Percentiles rank a stretch among this genome's conserved stretches.
These are phyloP conservation scores for Hsuehochloa calcarea DNA, from an alignment of 176 grass and related monocot species.

Conservation along the genomic window DNA sequence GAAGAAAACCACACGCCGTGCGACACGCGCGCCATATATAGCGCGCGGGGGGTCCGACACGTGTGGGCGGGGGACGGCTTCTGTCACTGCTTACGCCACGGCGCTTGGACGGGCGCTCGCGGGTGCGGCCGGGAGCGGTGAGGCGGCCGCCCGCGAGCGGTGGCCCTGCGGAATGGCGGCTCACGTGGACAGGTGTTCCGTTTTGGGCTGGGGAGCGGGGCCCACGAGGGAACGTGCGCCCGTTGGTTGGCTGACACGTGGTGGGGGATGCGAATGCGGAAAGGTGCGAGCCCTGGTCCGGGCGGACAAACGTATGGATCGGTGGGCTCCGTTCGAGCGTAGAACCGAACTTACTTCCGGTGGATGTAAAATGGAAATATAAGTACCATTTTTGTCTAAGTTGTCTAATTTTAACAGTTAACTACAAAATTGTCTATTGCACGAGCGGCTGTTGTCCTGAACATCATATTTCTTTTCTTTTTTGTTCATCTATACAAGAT, in stretches of 20 bases:
- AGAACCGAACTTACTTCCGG: not conserved
- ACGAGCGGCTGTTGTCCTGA: too few species aligned
- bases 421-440: too few species aligned
- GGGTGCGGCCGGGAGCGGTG: not conserved
- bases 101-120: conserved; percentile 22
- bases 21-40: conserved; percentile 38
- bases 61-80: not conserved
- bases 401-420: too few species aligned
- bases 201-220: not conserved
- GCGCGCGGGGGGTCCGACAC: not conserved
- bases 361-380: not conserved
- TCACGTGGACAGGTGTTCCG: conserved; percentile 39
- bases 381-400: too few species aligned
- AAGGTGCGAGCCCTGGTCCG: not conserved
- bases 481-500: too few species aligned
- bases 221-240: not conserved
- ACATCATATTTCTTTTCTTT: too few species aligned
- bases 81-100: conserved; percentile 51
- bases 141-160: conserved; percentile 1
- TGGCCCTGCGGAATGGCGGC: conserved; percentile 6
- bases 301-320: not conserved
- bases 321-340: not conserved
- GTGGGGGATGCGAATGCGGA: not conserved
- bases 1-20: conserved; percentile 45
- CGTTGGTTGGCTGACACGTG: conserved; percentile 1